Percentiles rank a stretch among this genome's conserved stretches.
Conservation (phyloP, 2,329 filamentous ascomycete species). For the Phialocephala subalpina region DNA sequence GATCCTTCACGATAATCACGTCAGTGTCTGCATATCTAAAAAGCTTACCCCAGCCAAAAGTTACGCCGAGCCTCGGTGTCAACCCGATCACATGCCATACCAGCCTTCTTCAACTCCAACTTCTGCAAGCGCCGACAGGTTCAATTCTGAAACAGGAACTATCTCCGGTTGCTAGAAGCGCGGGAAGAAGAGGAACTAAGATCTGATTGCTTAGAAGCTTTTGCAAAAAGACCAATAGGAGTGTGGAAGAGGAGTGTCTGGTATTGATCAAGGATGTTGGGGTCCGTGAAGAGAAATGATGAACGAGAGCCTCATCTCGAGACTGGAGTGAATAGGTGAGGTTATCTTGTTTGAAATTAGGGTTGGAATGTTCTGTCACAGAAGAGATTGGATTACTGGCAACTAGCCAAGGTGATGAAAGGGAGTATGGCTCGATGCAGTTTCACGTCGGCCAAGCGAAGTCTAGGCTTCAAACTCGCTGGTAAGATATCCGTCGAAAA, state of each 20-base stretch:
- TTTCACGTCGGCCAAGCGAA: not conserved
- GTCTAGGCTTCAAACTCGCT: not conserved
- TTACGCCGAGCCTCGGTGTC: not conserved
- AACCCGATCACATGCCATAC: not conserved
- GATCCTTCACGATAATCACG: not conserved
- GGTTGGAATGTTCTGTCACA: not conserved
- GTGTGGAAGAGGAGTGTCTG: not conserved
- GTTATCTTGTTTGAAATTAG: not conserved
- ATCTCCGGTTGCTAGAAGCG: not conserved
- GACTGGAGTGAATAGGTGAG: not conserved
- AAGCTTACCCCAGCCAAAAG: not conserved
- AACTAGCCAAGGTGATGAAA: not conserved
- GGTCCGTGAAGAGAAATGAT: not conserved
- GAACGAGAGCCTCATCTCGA: slow-evolving; percentile 2
- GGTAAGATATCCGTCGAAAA: not conserved
- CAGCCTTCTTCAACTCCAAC: not conserved
- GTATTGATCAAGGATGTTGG: not conserved
- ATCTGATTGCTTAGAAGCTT: not conserved
- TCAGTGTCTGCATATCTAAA: not conserved
- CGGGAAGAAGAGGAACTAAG: not conserved
- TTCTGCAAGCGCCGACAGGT: not conserved
- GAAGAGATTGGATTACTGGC: not conserved
- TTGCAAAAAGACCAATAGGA: not conserved
- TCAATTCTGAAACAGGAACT: not conserved
- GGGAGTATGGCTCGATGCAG: not conserved